These are phyloP conservation scores for Eimeria tenella DNA, from an alignment of 169 alveolate species.

Conservation along the genomic window DNA sequence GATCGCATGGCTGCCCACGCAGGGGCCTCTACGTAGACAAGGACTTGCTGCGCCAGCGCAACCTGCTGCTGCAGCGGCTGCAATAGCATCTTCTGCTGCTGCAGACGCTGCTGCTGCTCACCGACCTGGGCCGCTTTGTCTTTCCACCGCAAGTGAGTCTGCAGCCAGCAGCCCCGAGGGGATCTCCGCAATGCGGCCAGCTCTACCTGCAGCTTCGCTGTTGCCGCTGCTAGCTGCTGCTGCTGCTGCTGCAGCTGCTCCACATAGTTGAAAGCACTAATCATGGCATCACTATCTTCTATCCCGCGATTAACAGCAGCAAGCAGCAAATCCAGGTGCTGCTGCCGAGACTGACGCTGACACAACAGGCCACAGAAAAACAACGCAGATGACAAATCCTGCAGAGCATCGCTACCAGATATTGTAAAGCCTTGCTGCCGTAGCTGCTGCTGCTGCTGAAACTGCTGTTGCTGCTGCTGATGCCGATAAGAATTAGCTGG, in stretches of 20 bases:
- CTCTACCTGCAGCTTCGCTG: slow-evolving; percentile 62
- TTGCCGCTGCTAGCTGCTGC: slow-evolving; percentile 71
- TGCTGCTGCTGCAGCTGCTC: slow-evolving; percentile 79
- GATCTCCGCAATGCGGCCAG: slow-evolving; percentile 50
- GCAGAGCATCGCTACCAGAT: slow-evolving; percentile 53
- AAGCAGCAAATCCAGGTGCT: slow-evolving; percentile 42
- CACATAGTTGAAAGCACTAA: slow-evolving; percentile 79
- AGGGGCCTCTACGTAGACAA: slow-evolving; percentile 41
- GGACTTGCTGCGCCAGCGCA: slow-evolving; percentile 46
- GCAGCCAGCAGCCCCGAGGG: slow-evolving; percentile 71
- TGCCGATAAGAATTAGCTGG: not conserved
- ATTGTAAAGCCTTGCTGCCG: slow-evolving; percentile 21
- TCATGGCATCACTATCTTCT: slow-evolving; percentile 83
- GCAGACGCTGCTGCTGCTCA: slow-evolving; percentile 61
- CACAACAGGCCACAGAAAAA: slow-evolving; percentile 48
- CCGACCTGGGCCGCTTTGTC: slow-evolving; percentile 73
- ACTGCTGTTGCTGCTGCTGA: slow-evolving; percentile 21
- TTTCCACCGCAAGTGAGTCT: slow-evolving; percentile 64
- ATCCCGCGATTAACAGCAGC: slow-evolving; percentile 67
- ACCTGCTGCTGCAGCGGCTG: slow-evolving; percentile 65
- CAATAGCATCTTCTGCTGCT: slow-evolving; percentile 64
- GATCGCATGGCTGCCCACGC: slow-evolving; percentile 56
- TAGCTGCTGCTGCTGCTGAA: slow-evolving; percentile 37
- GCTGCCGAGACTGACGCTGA: slow-evolving; percentile 61
- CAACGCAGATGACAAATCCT: slow-evolving; percentile 42